Conservation (phyloP, 1,284 basidiomycete species). For the Psilocybe mexicana region DNA sequence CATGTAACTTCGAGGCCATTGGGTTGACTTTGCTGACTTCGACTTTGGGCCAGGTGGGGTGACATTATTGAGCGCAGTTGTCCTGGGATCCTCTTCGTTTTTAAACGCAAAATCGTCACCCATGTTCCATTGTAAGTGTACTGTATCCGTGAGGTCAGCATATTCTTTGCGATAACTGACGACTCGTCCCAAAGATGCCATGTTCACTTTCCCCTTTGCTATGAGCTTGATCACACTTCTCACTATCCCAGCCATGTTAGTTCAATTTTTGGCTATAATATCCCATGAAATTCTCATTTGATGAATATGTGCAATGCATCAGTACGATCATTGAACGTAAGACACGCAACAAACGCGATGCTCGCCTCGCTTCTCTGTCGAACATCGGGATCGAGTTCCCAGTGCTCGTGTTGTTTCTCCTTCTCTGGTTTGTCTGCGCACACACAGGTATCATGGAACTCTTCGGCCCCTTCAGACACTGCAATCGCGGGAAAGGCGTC, state of each 20-base stretch:
- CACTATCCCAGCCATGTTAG: constrained; percentile 1
- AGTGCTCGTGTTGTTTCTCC: constrained; percentile 2
- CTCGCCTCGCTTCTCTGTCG: background rate
- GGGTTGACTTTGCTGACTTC: too few species aligned
- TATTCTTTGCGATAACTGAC: background rate
- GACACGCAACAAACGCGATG: background rate
- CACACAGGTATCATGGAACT: constrained; percentile 9
- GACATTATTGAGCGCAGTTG: constrained; percentile 1
- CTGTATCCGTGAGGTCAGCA: too few species aligned
- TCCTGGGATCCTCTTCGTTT: constrained; percentile 5
- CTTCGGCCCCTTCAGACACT: constrained; percentile 11
- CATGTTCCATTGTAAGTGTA: constrained; percentile 5
- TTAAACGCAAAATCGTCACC: constrained; percentile 3
- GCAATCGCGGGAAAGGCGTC: constrained; percentile 2
- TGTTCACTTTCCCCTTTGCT: constrained; percentile 10
- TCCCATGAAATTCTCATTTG: too few species aligned
- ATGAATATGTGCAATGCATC: background rate
- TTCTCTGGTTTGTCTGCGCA: constrained; percentile 10
- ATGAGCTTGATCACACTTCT: constrained; percentile 9
- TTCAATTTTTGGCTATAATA: background rate
- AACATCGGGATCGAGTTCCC: constrained; percentile 2
- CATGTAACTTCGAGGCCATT: background rate
- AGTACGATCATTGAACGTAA: background rate
- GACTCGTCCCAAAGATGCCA: background rate
- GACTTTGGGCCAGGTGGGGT: background rate